phyloP scores from a whole-genome alignment of 2,329 filamentous ascomycete genomes.

The Chaetomium olivaceum region DNA sequence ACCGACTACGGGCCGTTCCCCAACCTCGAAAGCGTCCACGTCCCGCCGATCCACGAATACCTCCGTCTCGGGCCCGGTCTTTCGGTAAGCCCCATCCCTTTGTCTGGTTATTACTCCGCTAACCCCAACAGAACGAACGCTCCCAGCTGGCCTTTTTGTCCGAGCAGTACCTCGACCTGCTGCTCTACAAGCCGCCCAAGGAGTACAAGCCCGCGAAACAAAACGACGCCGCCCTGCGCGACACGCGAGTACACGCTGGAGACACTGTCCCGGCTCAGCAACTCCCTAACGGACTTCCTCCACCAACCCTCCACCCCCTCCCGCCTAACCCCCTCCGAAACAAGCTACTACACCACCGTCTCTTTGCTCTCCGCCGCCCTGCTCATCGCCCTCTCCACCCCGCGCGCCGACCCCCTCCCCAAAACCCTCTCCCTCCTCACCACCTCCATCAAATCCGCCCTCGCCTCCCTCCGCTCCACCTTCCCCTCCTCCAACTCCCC shows the following conservation, averaged over 20 bases:
- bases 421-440: constrained; percentile 19
- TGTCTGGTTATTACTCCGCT: background rate
- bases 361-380: constrained; percentile 42
- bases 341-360: constrained; percentile 47
- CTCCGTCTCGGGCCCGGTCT: constrained; percentile 54
- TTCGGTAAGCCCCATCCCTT: constrained; percentile 44
- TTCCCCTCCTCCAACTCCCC: constrained; percentile 3
- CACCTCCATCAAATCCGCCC: constrained; percentile 25
- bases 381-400: constrained; percentile 30
- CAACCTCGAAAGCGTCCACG: constrained; percentile 45
- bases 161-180: constrained; percentile 54
- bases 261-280: constrained; percentile 45
- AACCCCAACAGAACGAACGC: constrained; percentile 46
- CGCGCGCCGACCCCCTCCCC: constrained; percentile 25
- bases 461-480: constrained; percentile 26
- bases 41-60: constrained; percentile 45
- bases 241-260: constrained; percentile 49
- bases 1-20: constrained; percentile 57
- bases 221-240: constrained; percentile 41
- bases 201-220: constrained; percentile 51
- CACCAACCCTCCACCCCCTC: constrained; percentile 28
- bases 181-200: constrained; percentile 51
- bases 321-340: constrained; percentile 46
- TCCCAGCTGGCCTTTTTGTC: constrained; percentile 51
- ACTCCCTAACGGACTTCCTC: constrained; percentile 46